Evolutionary conservation across 1,284 basidiomycete species (phyloP), one percentile per base, ranked within the genome.

Genomic region (Cryptococcus sp.): DNA sequence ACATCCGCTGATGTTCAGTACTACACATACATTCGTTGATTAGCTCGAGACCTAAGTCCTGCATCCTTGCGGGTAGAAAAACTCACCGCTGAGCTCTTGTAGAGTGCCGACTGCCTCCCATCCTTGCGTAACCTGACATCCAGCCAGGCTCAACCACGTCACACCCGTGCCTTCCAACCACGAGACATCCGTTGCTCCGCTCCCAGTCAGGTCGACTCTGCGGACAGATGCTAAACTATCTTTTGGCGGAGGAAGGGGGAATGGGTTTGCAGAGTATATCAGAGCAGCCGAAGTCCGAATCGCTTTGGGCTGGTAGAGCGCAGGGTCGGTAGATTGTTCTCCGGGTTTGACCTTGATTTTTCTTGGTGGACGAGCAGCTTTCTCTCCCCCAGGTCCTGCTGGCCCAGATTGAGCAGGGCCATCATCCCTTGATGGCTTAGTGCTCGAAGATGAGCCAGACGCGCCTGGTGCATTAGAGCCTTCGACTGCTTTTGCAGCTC

Each of bases 61-160:
- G 15, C 7, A 37, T 38, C n/a, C 26, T 37, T 20, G 49, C 10
- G n/a, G 48, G 44, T 22, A 22, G n/a, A n/a, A 40, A 13, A 44
- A 37, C 17, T 44, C 26, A 46, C 23, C 46, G 39, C n/a, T 65
- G 11, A 77, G 55, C 17, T 71, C 67, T 15, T 54, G 40, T 26
- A 77, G 55, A 3, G 43, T 58, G 1, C 68, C 75, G 2, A 77
- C 68, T 0, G 64, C 67, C 8, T 73, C 68, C 74, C 74, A 77
- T 3, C 72, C 73, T 10, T 61, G 37, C n/a, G 54, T 52, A 15
- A 74, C 53, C n/a, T 58, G 43, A 48, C 74, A 75, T 5, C 70
- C 71, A 47, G 66, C 67, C 23, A 77, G 34, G 50, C 61, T 73
- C 22, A 77, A 61, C 75, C 75, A 77, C 3, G 74, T 73, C 29